Percentiles rank a stretch among this genome's conserved stretches.
phyloP scores from a whole-genome alignment of 164 flowering plant species.

The Saururus chinensis region DNA sequence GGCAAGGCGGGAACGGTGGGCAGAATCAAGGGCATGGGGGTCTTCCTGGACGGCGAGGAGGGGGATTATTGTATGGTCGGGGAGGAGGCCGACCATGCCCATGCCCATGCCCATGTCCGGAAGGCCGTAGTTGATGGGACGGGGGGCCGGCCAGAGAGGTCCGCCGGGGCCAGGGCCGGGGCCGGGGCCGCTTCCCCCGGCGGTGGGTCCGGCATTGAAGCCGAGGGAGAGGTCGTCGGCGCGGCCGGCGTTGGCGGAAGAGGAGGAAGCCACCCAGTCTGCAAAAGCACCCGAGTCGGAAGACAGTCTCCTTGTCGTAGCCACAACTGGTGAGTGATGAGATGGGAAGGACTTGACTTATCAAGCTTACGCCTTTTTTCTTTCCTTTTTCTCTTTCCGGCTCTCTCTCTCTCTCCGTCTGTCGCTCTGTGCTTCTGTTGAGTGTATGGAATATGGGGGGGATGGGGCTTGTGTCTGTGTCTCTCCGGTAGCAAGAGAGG shows the following conservation, averaged over 20 bases:
- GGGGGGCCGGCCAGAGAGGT: constrained; percentile 14
- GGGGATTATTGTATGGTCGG: constrained; percentile 66
- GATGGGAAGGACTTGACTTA: neutral
- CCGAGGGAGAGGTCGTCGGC: constrained; percentile 71
- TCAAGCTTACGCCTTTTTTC: neutral
- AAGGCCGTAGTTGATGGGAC: constrained; percentile 37
- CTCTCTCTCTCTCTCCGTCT: neutral
- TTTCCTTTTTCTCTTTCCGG: neutral
- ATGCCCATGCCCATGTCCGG: constrained; percentile 69
- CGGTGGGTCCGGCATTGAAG: constrained; percentile 46
- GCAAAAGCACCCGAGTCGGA: constrained; percentile 69
- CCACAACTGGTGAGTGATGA: constrained; percentile 50
- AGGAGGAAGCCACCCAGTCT: constrained; percentile 64
- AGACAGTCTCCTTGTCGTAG: constrained; percentile 49
- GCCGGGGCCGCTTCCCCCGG: constrained; percentile 7
- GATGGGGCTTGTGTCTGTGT: too few species aligned
- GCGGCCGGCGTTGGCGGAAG: constrained; percentile 31
- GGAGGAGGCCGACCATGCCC: constrained; percentile 69
- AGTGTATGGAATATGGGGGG: too few species aligned
- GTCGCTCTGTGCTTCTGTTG: neutral
- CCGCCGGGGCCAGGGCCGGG: constrained; percentile 8
- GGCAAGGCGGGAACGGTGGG: constrained; percentile 7
- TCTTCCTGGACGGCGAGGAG: constrained; percentile 26
- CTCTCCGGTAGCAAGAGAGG: neutral
- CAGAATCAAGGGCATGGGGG: constrained; percentile 18